These are phyloP conservation scores for Sporothrix luriei DNA, from an alignment of 2,329 filamentous ascomycete genomes.

Conservation along the genomic window DNA sequence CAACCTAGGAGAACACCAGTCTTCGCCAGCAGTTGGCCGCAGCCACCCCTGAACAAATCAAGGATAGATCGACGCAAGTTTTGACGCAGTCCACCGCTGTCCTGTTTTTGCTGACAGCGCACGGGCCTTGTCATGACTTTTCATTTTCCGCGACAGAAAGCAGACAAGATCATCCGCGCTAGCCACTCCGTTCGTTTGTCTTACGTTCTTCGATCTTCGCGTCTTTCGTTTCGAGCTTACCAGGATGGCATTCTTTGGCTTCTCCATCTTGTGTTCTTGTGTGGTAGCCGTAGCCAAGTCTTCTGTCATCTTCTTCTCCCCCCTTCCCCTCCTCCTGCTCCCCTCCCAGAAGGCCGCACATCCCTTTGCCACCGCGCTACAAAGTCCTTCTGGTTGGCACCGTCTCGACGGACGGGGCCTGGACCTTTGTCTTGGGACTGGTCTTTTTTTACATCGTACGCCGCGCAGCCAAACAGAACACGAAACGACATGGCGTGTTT, in stretches of 20 bases:
- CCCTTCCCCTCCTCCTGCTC: no score
- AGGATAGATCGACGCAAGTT: slow-evolving; percentile 19
- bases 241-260: no score
- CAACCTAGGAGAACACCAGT: no score
- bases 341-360: neutral
- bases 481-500: no score
- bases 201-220: neutral
- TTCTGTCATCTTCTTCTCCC: no score
- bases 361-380: slow-evolving; percentile 27
- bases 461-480: neutral
- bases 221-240: neutral
- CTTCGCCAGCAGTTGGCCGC: neutral
- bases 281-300: no score
- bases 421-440: neutral
- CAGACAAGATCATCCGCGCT: slow-evolving; percentile 5
- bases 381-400: neutral
- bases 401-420: slow-evolving; percentile 11
- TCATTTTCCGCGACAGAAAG: slow-evolving; percentile 7
- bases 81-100: neutral
- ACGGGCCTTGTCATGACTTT: slow-evolving; percentile 16
- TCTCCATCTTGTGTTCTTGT: no score
- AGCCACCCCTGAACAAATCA: slow-evolving; percentile 25
- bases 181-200: neutral
- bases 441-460: no score
- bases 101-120: slow-evolving; percentile 29